Base-by-base conservation (phyloP, 768 basidiomycete species). In the Zangia roseola region DNA sequence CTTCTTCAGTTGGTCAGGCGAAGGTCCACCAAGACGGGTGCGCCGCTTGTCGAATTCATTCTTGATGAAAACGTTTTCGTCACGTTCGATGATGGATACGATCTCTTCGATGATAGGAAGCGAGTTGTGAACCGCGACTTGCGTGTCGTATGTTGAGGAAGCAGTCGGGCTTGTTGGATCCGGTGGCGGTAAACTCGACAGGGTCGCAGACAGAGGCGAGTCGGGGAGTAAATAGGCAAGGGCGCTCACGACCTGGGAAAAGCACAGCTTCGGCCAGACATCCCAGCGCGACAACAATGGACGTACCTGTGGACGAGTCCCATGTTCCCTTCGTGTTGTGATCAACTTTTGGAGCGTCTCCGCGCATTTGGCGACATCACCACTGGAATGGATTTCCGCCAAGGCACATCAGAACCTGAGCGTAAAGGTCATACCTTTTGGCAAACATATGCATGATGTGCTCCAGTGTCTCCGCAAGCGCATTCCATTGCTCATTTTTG, bases 281-380 rank as follows among this genome's bases (percentile, higher is more conserved):
- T 10, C 34, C 17, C 21, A 10, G 26, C 7, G 28, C 16, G 12
- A 23, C 36, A 38, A 48, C 50, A 17, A 28, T 14, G 7, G 26
- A 53, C 65, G 33, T 59, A 83, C 89, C 70, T 91, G 77, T 49
- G 71, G 61, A 23, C 74, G 73, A 5, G 79, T 79, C 6, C 88
- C 90, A 51, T 82, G 73, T 39, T 79, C 71, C 39, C 81, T 75
- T 28, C 79, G 78, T 3, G 84, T 64, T 5, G 82, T 77, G 14
- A 97, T 70, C 25, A 91, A 68, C 58, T 84, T 91, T 61, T 97
- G 91, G 37, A 95, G 62, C 1, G 76, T 73, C 63, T 93, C 89
- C 2, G 89, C 93, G 50, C 86, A 88, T 69, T 90, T 95, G 6
- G 73, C 71, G 0, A 76, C 79, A 60, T 98, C 94, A 33, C 80